Evolutionary conservation across 2,329 filamentous ascomycete species (phyloP).

Genomic region (Claviceps lovelessii): DNA sequence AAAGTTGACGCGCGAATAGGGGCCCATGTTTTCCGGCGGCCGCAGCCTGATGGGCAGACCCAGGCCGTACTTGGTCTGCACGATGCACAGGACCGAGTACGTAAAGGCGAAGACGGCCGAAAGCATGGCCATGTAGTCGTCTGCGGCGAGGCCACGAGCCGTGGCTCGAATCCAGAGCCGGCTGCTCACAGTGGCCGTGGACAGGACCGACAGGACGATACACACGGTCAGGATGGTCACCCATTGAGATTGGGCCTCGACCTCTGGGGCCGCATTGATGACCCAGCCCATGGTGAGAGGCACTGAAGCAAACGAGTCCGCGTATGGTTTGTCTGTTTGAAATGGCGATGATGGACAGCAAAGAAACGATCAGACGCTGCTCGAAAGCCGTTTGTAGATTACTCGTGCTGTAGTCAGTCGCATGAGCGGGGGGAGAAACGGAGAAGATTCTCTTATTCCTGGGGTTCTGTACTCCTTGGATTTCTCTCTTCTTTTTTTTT

Average conservation of each 20-base stretch:
- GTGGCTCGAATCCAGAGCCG: conserved; percentile 28
- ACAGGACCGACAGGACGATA: conserved; percentile 28
- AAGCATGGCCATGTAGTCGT: conserved; percentile 30
- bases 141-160: conserved; percentile 29
- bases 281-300: conserved; percentile 32
- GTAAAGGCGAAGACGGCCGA: conserved; percentile 31
- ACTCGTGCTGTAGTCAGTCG: not conserved
- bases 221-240: conserved; percentile 34
- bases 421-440: not conserved
- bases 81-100: conserved; percentile 36
- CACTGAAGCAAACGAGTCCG: no score
- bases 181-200: conserved; percentile 25
- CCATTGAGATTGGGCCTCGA: conserved; percentile 33
- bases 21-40: conserved; percentile 27
- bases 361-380: no score
- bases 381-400: no score
- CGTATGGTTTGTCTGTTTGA: not conserved
- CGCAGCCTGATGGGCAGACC: conserved; percentile 31
- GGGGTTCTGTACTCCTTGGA: not conserved
- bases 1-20: conserved; percentile 36
- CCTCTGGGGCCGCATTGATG: conserved; percentile 30
- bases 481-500: not conserved
- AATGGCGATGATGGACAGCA: no score
- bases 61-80: conserved; percentile 38
- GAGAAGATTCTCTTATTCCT: not conserved